Percentiles rank a stretch among this genome's conserved stretches.
These are phyloP conservation scores for Amanita inopinata DNA, from an alignment of 768 basidiomycete genomes.

Conservation along the genomic window DNA sequence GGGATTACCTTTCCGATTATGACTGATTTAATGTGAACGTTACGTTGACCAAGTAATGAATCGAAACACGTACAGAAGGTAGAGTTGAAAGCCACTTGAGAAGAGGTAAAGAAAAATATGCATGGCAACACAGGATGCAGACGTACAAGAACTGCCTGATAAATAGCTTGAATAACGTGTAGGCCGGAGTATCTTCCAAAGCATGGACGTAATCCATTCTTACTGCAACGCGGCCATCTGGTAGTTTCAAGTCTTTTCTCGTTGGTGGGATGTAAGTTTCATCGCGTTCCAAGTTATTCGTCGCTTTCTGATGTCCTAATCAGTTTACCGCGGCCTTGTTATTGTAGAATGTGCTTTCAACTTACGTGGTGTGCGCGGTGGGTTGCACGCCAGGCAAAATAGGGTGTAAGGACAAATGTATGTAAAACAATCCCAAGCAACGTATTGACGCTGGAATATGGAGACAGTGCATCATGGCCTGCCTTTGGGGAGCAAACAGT, in stretches of 20 bases:
- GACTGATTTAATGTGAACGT: slow-evolving; percentile 16
- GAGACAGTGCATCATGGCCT: slow-evolving; percentile 40
- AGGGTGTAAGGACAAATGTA: slow-evolving; percentile 41
- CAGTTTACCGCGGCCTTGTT: neutral
- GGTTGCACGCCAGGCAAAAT: slow-evolving; percentile 61
- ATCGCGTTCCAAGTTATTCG: slow-evolving; percentile 53
- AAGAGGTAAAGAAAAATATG: neutral
- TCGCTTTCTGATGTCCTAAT: slow-evolving; percentile 25
- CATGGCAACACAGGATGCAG: neutral
- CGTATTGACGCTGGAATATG: slow-evolving; percentile 26
- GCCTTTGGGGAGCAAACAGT: slow-evolving; percentile 21
- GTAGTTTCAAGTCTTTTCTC: slow-evolving; percentile 31
- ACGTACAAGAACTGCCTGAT: slow-evolving; percentile 40
- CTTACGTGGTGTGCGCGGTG: slow-evolving; percentile 58
- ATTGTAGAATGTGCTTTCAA: neutral
- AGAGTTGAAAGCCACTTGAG: slow-evolving; percentile 33
- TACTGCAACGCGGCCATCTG: slow-evolving; percentile 30
- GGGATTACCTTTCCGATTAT: slow-evolving; percentile 38
- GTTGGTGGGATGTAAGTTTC: slow-evolving; percentile 59
- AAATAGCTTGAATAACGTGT: slow-evolving; percentile 38
- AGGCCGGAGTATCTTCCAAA: slow-evolving; percentile 41
- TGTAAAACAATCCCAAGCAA: slow-evolving; percentile 32
- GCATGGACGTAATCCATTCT: slow-evolving; percentile 34
- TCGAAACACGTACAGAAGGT: slow-evolving; percentile 27
- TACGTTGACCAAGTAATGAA: neutral